phyloP scores from a whole-genome alignment of 345 rosid genomes.

The Trapa bicornis region DNA sequence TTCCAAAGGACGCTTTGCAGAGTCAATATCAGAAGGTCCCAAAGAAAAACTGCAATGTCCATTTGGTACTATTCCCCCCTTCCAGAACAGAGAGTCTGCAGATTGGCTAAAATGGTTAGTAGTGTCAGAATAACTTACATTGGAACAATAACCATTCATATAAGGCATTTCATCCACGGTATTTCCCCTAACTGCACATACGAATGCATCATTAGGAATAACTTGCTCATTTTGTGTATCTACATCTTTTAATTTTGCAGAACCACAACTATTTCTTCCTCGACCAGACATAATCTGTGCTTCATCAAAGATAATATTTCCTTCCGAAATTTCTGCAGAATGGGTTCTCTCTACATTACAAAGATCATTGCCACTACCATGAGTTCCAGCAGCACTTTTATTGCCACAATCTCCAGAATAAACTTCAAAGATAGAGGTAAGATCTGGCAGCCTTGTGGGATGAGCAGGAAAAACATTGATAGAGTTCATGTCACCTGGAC shows the following conservation, averaged over 20 bases:
- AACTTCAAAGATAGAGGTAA: constrained; percentile 9
- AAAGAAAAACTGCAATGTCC: constrained; percentile 17
- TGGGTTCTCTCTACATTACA: constrained; percentile 21
- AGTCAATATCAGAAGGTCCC: constrained; percentile 17
- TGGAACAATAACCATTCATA: constrained; percentile 21
- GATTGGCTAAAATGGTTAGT: constrained; percentile 27
- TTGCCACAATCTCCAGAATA: constrained; percentile 8
- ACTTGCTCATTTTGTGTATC: constrained; percentile 14
- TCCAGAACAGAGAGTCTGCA: constrained; percentile 53
- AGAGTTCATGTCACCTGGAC: constrained; percentile 9
- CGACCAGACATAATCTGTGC: constrained; percentile 21
- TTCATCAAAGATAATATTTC: constrained; percentile 23
- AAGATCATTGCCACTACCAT: constrained; percentile 9
- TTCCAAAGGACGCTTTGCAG: constrained; percentile 19
- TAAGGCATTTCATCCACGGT: constrained; percentile 20
- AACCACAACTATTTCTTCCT: constrained; percentile 17
- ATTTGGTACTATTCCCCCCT: constrained; percentile 23
- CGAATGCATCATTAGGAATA: constrained; percentile 18
- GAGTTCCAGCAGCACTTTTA: constrained; percentile 9
- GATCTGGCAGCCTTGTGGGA: constrained; percentile 16
- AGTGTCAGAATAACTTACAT: constrained; percentile 24
- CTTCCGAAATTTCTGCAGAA: constrained; percentile 15
- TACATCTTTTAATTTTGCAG: constrained; percentile 14
- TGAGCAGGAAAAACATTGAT: constrained; percentile 13
- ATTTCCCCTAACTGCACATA: constrained; percentile 10